phyloP scores from a whole-genome alignment of 257 asterid genomes.

The Fraxinus cuspidata region DNA sequence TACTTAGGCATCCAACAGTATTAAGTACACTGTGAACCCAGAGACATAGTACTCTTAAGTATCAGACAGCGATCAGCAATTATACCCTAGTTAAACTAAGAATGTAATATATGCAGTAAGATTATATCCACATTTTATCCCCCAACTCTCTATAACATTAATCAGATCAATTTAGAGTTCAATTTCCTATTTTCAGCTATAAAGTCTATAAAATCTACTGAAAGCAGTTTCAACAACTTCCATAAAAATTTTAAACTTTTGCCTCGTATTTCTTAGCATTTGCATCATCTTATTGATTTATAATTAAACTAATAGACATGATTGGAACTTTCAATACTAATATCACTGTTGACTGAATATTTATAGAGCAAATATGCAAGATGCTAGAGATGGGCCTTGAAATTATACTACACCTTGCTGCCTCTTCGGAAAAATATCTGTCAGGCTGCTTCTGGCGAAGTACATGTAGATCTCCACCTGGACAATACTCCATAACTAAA shows the following conservation, averaged over 20 bases:
- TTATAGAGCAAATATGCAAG: not conserved
- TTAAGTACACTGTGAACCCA: not conserved
- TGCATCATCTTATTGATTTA: not conserved
- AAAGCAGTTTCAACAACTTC: not conserved
- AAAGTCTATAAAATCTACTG: not conserved
- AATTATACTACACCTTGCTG: slow-evolving; percentile 55
- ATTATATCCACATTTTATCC: not conserved
- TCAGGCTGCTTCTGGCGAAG: slow-evolving; percentile 73
- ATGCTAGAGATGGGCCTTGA: not conserved
- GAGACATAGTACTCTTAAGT: not conserved
- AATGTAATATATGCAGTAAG: not conserved
- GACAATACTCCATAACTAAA: slow-evolving; percentile 74
- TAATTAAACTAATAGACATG: not conserved
- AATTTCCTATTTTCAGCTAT: not conserved
- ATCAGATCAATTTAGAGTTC: not conserved
- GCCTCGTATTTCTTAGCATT: not conserved
- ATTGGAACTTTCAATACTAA: not conserved
- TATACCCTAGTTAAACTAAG: not conserved
- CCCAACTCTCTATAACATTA: not conserved
- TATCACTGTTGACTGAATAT: not conserved
- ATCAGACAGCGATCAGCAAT: not conserved
- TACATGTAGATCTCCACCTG: slow-evolving; percentile 86
- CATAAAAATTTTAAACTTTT: not conserved
- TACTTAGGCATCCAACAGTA: not conserved
- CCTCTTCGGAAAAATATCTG: slow-evolving; percentile 61